Evolutionary conservation across 2,329 filamentous ascomycete species (phyloP).

Genomic region (Ploettnerulaceae sp.): DNA sequence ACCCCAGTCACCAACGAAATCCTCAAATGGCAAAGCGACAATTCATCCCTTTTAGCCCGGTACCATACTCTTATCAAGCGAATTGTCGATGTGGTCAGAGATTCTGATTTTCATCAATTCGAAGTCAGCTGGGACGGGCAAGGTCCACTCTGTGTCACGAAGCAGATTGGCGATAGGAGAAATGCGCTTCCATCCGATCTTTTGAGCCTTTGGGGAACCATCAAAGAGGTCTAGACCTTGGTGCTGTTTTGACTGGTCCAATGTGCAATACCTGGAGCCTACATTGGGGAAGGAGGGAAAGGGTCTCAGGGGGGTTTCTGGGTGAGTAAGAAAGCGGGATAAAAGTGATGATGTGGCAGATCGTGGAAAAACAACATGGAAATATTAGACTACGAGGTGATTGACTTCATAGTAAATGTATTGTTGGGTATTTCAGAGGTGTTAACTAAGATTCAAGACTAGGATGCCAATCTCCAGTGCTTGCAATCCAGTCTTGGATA

Average conservation of each 20-base stretch:
- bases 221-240: not conserved
- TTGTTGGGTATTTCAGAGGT: no score
- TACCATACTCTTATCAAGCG: slow-evolving; percentile 24
- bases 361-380: no score
- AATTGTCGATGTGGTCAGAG: slow-evolving; percentile 22
- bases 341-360: no score
- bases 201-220: not conserved
- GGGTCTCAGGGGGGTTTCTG: no score
- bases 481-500: slow-evolving; percentile 23
- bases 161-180: slow-evolving; percentile 22
- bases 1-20: slow-evolving; percentile 15
- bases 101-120: slow-evolving; percentile 15
- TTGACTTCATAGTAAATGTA: no score
- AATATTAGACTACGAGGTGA: no score
- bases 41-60: slow-evolving; percentile 14
- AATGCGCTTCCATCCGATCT: slow-evolving; percentile 25
- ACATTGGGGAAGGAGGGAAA: no score
- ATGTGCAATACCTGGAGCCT: not conserved
- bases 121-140: slow-evolving; percentile 24
- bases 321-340: no score
- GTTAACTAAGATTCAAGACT: slow-evolving; percentile 18
- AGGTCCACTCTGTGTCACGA: slow-evolving; percentile 21
- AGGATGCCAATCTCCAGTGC: slow-evolving; percentile 26
- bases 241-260: not conserved
- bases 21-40: slow-evolving; percentile 18